These are phyloP conservation scores for Alternaria brassicicola DNA, from an alignment of 2,329 filamentous ascomycete genomes.

Conservation along the genomic window DNA sequence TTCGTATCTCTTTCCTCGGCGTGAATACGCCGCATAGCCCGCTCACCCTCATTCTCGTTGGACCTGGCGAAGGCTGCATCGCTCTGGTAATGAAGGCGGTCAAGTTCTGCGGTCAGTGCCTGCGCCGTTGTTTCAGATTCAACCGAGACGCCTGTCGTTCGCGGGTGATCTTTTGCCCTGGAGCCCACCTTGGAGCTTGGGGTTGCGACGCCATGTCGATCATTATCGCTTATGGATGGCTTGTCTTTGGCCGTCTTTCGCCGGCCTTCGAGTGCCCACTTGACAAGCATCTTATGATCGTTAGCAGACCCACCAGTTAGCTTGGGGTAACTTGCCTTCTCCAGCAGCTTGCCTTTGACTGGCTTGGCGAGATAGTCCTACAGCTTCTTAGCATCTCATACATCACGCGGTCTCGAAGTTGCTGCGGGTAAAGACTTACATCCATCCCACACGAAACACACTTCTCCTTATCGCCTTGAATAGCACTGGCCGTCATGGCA, in stretches of 20 bases:
- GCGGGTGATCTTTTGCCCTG: constrained; percentile 38
- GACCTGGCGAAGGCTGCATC: constrained; percentile 48
- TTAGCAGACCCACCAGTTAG: constrained; percentile 21
- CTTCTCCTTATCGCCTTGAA: constrained; percentile 77
- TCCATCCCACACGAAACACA: constrained; percentile 77
- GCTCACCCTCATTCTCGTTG: constrained; percentile 54
- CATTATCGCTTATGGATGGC: constrained; percentile 30
- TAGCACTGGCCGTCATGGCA: constrained; percentile 81
- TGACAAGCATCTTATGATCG: constrained; percentile 61
- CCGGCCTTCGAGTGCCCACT: constrained; percentile 64
- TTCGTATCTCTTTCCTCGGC: constrained; percentile 62
- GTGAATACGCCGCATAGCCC: constrained; percentile 54
- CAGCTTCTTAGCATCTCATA: constrained; percentile 26
- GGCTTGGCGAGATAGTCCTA: constrained; percentile 55
- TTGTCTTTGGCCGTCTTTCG: constrained; percentile 40
- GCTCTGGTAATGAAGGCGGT: constrained; percentile 47
- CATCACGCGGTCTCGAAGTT: constrained; percentile 11
- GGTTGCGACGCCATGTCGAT: constrained; percentile 33
- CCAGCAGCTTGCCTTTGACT: constrained; percentile 70
- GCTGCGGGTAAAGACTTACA: constrained; percentile 29
- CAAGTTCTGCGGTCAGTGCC: constrained; percentile 44
- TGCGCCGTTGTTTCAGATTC: constrained; percentile 47
- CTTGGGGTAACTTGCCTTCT: constrained; percentile 53
- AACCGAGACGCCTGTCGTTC: constrained; percentile 32
- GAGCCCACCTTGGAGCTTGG: constrained; percentile 22